Evolutionary conservation across 2,329 filamentous ascomycete genomes (phyloP).

Genomic region (Akanthomyces lecanii): DNA sequence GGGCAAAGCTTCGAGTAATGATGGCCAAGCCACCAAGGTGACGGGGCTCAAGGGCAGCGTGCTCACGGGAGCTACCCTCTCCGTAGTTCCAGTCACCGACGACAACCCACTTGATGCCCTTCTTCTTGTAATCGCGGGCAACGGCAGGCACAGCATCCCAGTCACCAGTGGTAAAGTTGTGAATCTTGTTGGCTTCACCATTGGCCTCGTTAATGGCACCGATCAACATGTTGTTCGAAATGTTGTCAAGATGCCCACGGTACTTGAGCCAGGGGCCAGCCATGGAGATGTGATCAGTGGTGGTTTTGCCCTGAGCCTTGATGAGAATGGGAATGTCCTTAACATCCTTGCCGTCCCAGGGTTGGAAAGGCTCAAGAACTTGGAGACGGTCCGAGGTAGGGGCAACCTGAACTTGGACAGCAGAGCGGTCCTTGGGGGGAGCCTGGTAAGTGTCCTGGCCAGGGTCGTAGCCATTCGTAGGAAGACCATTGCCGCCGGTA

Average conservation of each 20-base stretch:
- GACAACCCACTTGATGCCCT: conserved; percentile 94
- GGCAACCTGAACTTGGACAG: conserved; percentile 75
- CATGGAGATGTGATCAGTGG: conserved; percentile 96
- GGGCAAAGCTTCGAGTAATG: conserved; percentile 91
- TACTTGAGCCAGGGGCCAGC: conserved; percentile 97
- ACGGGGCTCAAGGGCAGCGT: conserved; percentile 94
- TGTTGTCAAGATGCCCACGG: conserved; percentile 98
- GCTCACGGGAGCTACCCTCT: conserved; percentile 95
- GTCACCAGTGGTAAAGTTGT: conserved; percentile 80
- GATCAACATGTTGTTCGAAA: conserved; percentile 99
- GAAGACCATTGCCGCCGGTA: conserved; percentile 78
- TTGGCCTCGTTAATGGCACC: conserved; percentile 95
- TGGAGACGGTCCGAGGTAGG: conserved; percentile 92
- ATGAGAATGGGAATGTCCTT: conserved; percentile 83
- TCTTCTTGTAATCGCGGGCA: conserved; percentile 97
- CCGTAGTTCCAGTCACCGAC: conserved; percentile 99
- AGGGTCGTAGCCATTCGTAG: conserved; percentile 77
- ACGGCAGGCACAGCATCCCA: conserved; percentile 87
- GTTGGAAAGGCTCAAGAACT: conserved; percentile 75
- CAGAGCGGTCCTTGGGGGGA: conserved; percentile 72
- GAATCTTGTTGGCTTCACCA: conserved; percentile 94
- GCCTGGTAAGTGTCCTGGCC: conserved; percentile 95
- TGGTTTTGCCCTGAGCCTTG: conserved; percentile 95
- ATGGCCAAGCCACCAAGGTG: conserved; percentile 96
- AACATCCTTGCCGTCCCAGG: conserved; percentile 93